A percentile compares a stretch with the other conserved stretches of the same genome.
These are phyloP conservation scores for Hibiscus syriacus DNA, from an alignment of 345 rosid genomes.

Conservation along the genomic window DNA sequence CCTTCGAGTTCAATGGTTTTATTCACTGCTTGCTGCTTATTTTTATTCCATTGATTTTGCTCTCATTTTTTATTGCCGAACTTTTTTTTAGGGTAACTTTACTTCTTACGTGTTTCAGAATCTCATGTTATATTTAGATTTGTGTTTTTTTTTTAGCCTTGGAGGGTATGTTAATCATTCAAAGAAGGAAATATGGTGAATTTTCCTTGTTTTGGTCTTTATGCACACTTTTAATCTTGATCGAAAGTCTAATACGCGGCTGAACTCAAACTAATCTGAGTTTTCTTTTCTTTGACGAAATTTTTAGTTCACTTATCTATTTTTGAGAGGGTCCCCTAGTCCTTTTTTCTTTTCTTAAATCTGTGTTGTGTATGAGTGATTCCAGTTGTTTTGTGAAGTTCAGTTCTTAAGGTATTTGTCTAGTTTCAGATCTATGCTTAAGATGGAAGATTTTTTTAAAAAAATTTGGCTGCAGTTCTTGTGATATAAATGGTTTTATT, in stretches of 20 bases:
- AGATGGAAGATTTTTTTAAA: not conserved
- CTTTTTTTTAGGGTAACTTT: not conserved
- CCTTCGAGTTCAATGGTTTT: not conserved
- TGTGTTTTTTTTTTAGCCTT: not conserved
- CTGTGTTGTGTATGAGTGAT: not conserved
- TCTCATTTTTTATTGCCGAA: not conserved
- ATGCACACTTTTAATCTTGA: not conserved
- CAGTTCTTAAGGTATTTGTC: not conserved
- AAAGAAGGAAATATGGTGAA: not conserved
- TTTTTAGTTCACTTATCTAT: not conserved
- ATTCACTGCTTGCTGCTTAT: not conserved
- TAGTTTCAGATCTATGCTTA: constrained; percentile 21
- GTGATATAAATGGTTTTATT: too few species aligned
- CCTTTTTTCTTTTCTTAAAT: not conserved
- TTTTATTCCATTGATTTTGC: not conserved
- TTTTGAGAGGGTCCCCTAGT: not conserved
- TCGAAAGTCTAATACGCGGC: not conserved
- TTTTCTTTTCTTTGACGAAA: not conserved
- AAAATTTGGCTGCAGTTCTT: too few species aligned
- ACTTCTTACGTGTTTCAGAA: too few species aligned
- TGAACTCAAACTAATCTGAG: not conserved
- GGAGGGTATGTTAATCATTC: not conserved
- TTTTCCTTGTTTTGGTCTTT: not conserved
- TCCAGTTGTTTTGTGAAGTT: constrained; percentile 4
- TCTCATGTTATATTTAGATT: too few species aligned